Evolutionary conservation across 176 grass and related monocot species (phyloP), one percentile per base, ranked within the genome.

Genomic region (Typha latifolia): DNA sequence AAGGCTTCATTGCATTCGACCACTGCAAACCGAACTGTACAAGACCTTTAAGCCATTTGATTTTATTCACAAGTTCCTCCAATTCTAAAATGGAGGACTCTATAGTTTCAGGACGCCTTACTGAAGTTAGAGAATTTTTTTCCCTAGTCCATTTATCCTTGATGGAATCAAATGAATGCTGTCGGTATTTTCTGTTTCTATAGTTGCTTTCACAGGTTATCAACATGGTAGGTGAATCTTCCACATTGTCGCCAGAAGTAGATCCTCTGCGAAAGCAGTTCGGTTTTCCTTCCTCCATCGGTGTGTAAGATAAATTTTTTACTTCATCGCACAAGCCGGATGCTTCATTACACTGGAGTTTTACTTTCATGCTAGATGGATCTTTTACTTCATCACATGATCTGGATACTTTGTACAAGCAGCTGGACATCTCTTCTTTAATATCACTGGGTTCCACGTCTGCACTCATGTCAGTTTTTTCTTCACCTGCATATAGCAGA

Each of bases 1-100:
- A 52, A 16, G 68, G 61, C 47, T 61, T 53, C 5, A 49, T 47
- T n/a, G 31, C 12, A 16, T 69, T 62, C 14, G 61, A 51, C 61
- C 69, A 73, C 21, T 15, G 21, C 49, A 49, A 21, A 12, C 77
- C 69, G 15, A 53, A 79, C 13, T 52, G 4, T 11, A 59, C 49
- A 66, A 72, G 27, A 16, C 62, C 77, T 63, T 67, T 72, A 8
- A 79, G 48, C 77, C 69, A 79, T 63, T 68, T 72, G 29, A 79
- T 19, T 51, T 79, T 72, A 43, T 16, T 47, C 18, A 2, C 68
- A 20, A 66, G 62, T 32, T 79, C 77, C 31, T 79, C 77, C 69
- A 79, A 49, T 52, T 72, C 77, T 21, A 79, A 61, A 50, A 79
- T 72, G 2, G 68, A 72, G 11, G 49, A 56, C 15, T 72, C 69